Base-by-base conservation (phyloP, 306 rosid genomes). In the Prunus campanulata region DNA sequence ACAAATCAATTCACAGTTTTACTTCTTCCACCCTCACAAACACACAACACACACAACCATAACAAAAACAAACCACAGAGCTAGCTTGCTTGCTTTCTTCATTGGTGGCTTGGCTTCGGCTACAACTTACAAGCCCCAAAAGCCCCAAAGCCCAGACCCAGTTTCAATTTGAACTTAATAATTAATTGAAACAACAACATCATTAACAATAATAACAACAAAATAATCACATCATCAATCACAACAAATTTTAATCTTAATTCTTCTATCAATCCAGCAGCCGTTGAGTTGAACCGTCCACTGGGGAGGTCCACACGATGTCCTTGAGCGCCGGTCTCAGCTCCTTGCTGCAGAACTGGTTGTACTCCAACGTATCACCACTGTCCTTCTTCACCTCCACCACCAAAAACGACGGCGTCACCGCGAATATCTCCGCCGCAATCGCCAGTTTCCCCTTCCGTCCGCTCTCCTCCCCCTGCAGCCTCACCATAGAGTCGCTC, bases 241-340 rank as follows among this genome's bases (percentile, higher is more conserved):
- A 57, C 14, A 5, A 56, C 8, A 11, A 39, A 15, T 42, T 22
- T 0, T 24, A 19, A 65, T 16, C 25, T 65, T 35, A 65, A 29
- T 57, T 11, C 9, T n/a, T 3, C 16, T 44, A 67, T n/a, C 30
- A 14, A 50, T 72, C 77, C 78, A 70, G 84, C 88, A 11, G 86
- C 77, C 35, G 84, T 77, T 0, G 92, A 46, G 84, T 77, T 0
- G 92, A 46, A 42, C 81, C 79, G 14, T 87, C 51, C 5, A 87
- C 39, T 2, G 85, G 75, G 6, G 94, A 83, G 22, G 85, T 92
- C 97, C 97, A 96, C 4, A 84, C 82, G 30, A 96, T 92, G 74
- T 96, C 99, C 46, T 92, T 92, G 8, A 96, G 88, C 2, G 97
- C 98, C 35, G 99, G 99, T 14, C 98, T 88, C 52, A 96, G 97